A percentile compares a stretch with the other conserved stretches of the same genome.
Evolutionary conservation across 352 stramenopile species (phyloP).

Genomic region (Aphanomyces astaci): DNA sequence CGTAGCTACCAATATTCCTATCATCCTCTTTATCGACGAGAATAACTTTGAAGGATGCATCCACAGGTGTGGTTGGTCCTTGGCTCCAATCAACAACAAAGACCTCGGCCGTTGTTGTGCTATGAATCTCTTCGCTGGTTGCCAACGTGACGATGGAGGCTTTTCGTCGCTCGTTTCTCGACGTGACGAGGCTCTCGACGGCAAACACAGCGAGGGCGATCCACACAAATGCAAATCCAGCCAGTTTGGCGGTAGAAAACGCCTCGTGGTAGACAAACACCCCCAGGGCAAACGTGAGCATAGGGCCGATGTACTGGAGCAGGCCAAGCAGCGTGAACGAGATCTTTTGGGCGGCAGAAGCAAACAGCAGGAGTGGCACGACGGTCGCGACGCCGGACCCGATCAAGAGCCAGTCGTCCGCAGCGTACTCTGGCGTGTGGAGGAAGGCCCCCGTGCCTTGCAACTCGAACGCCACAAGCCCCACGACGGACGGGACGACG

Average conservation of each 20-base stretch:
- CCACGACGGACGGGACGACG: background rate
- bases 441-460: background rate
- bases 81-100: too few species aligned
- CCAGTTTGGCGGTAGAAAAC: background rate
- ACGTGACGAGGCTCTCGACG: background rate
- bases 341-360: constrained; percentile 1
- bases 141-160: background rate
- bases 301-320: constrained; percentile 13
- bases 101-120: too few species aligned
- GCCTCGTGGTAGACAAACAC: constrained; percentile 4
- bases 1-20: too few species aligned
- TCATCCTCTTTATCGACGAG: too few species aligned
- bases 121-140: background rate
- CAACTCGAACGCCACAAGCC: background rate
- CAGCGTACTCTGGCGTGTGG: background rate
- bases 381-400: background rate
- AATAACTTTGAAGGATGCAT: too few species aligned
- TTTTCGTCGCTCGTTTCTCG: background rate
- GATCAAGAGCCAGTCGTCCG: background rate
- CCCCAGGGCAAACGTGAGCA: background rate
- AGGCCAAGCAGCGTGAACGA: constrained; percentile 1
- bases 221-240: constrained; percentile 10
- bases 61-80: too few species aligned
- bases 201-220: background rate
- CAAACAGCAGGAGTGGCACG: constrained; percentile 2